Evolutionary conservation across 2,329 filamentous ascomycete genomes (phyloP).

Genomic region (Pleurostoma richardsiae): DNA sequence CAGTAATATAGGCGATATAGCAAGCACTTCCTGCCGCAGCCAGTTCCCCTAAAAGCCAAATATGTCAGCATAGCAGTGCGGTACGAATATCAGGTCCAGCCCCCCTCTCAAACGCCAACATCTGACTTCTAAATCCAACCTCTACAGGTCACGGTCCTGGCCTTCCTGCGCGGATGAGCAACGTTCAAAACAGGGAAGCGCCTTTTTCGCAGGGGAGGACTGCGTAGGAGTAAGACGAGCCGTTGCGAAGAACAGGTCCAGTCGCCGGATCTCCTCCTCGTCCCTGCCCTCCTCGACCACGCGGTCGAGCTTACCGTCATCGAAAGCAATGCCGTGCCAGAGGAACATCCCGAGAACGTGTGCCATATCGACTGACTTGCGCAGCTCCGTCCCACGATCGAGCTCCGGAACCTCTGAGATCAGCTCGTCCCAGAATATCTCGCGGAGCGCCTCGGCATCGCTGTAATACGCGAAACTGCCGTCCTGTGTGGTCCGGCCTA

Average conservation of each 20-base stretch:
- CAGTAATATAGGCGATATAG: no score
- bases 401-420: slow-evolving; percentile 27
- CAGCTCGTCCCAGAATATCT: slow-evolving; percentile 44
- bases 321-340: slow-evolving; percentile 61
- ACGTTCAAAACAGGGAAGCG: no score
- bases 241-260: slow-evolving; percentile 28
- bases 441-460: slow-evolving; percentile 34
- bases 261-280: slow-evolving; percentile 43
- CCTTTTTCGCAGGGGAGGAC: no score
- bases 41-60: no score
- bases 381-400: slow-evolving; percentile 10
- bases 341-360: slow-evolving; percentile 50
- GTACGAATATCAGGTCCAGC: no score
- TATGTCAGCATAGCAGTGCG: no score
- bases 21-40: no score
- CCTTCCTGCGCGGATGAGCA: no score
- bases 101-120: no score
- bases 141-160: no score
- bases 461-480: slow-evolving; percentile 38
- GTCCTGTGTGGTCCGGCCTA: slow-evolving; percentile 36
- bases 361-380: slow-evolving; percentile 33
- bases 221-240: no score
- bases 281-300: slow-evolving; percentile 49
- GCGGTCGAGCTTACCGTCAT: slow-evolving; percentile 53
- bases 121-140: no score